Percentiles rank a stretch among this genome's conserved stretches.
phyloP scores from a whole-genome alignment of 306 rosid species.

The Sicyos edulis region DNA sequence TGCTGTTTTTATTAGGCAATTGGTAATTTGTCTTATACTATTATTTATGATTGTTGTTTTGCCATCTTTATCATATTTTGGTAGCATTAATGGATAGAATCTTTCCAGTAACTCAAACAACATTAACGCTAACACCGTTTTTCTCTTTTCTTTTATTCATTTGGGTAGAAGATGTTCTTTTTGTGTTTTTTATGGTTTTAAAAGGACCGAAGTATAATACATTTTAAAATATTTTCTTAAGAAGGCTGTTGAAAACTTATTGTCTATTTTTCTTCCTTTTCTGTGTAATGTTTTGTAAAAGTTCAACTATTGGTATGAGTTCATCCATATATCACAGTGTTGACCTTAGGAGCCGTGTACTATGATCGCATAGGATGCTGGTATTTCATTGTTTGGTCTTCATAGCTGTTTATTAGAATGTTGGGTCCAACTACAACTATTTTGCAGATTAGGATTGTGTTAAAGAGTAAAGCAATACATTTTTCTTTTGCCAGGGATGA shows the following conservation, averaged over 20 bases:
- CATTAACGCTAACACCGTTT: neutral
- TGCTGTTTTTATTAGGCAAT: slow-evolving; percentile 5
- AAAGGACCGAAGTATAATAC: neutral
- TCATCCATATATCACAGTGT: slow-evolving; percentile 6
- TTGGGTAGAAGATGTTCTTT: neutral
- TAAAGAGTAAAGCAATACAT: neutral
- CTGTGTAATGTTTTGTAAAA: neutral
- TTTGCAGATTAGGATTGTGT: neutral
- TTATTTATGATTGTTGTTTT: slow-evolving; percentile 7
- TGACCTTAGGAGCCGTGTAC: neutral
- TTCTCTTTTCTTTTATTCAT: neutral
- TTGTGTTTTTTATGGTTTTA: neutral
- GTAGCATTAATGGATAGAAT: neutral
- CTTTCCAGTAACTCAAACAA: neutral
- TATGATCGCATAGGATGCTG: slow-evolving; percentile 6
- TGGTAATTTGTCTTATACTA: neutral
- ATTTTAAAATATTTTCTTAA: neutral
- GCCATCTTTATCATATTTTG: neutral
- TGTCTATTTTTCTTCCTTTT: neutral
- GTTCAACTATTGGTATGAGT: neutral
- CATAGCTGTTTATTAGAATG: neutral
- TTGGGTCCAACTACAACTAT: neutral
- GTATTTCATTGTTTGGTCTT: neutral
- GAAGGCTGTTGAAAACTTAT: neutral
- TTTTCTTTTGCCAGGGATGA: slow-evolving; percentile 60